Evolutionary conservation across 768 basidiomycete species (phyloP).

Genomic region (Hydnomerulius pinastri): DNA sequence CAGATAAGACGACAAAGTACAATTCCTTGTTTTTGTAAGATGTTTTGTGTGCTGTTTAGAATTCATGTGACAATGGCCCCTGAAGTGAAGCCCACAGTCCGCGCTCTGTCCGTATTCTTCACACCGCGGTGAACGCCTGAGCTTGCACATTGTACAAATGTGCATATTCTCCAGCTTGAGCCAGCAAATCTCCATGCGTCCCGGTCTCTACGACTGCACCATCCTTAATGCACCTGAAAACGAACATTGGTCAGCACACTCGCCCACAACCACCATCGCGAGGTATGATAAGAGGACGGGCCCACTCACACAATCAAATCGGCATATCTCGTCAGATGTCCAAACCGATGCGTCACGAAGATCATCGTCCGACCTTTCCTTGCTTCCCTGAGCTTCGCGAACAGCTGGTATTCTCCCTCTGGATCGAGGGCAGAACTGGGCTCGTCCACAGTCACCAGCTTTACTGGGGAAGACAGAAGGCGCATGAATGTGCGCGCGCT

Average conservation of each 20-base stretch:
- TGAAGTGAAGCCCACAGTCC: too few species aligned
- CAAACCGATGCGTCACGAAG: conserved; percentile 43
- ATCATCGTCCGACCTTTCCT: conserved; percentile 40
- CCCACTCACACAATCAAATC: conserved; percentile 39
- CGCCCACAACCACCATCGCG: too few species aligned
- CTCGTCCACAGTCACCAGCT: conserved; percentile 38
- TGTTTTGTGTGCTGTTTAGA: too few species aligned
- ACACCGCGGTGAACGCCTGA: conserved; percentile 32
- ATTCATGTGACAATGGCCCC: too few species aligned
- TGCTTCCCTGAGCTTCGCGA: conserved; percentile 25
- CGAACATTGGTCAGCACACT: background rate
- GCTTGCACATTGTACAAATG: conserved; percentile 36
- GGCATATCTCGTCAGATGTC: conserved; percentile 38
- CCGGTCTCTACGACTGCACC: conserved; percentile 35
- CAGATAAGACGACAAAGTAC: too few species aligned
- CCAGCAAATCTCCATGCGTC: conserved; percentile 33
- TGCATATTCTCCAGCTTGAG: conserved; percentile 33
- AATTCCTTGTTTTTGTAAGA: too few species aligned
- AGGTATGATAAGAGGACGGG: background rate
- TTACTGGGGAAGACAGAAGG: conserved; percentile 30
- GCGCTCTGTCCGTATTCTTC: too few species aligned
- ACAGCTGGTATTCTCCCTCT: conserved; percentile 34
- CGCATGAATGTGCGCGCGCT: conserved; percentile 45
- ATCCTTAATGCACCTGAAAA: conserved; percentile 34
- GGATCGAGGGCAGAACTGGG: conserved; percentile 42